Base-by-base conservation (phyloP, 2,329 filamentous ascomycete genomes). In the Phialophora expanda region DNA sequence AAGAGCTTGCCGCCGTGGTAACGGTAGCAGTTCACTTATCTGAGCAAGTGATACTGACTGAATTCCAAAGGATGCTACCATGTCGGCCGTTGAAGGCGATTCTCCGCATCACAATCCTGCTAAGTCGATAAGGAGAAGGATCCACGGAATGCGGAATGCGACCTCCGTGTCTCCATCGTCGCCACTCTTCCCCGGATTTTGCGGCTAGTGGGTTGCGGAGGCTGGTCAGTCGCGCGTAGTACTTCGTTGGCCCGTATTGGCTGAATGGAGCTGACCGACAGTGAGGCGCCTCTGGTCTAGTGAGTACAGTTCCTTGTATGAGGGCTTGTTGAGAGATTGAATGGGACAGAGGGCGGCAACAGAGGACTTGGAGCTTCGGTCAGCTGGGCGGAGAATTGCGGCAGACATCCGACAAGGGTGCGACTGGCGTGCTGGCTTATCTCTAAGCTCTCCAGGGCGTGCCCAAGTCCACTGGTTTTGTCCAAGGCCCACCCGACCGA, bases 11-110 rank as follows among this genome's bases (percentile, higher is more conserved):
- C 41, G n/a, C 30, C 61, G 30, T 57, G 44, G 61, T 64, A 64
- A 64, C 61, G 54, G 61, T 64, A 64, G 61, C 61, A 64, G 32
- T 64, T 17, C 54, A 64, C 61, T 57, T 64, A 57, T 64, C 61
- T 38, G 54, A 51, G 7, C 28, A 58, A 53, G 32, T 44, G 61
- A 63, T 57, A 58, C 28, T 58, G 44, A 64, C 28, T 30, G 41
- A 32, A 30, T 17, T 53, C 12, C 11, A 11, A 61, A 53, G 20
- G 46, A 50, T 53, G 46, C 46, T 38, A 61, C 57, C 26, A 32
- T 50, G 3, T 54, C 28, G 24, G 28, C 41, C 41, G 28, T 26
- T 41, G n/a, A 50, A 53, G 46, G 46, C 44, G 26, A 28, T 30
- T 46, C 32, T 56, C 59, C 20, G 44, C 48, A 30, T 28, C 11